phyloP scores from a whole-genome alignment of 805 yeast genomes.

The Starmerella bombicola region DNA sequence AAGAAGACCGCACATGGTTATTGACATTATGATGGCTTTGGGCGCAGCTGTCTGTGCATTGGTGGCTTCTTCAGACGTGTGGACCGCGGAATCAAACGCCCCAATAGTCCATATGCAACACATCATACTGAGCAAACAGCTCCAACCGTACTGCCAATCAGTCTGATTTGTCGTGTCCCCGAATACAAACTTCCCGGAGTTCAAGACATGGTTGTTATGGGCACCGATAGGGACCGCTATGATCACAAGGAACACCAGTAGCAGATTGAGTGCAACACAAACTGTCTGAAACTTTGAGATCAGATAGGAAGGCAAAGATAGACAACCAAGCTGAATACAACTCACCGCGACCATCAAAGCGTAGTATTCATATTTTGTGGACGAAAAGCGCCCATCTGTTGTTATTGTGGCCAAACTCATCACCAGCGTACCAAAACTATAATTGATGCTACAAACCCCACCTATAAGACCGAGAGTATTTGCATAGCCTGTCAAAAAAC shows the following conservation, averaged over 20 bases:
- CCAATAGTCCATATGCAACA: slow-evolving; percentile 68
- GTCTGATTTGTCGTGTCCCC: slow-evolving; percentile 40
- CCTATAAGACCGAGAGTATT: slow-evolving; percentile 56
- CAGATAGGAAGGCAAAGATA: slow-evolving; percentile 45
- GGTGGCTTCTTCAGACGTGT: slow-evolving; percentile 57
- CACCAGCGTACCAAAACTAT: slow-evolving; percentile 38
- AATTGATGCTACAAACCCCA: slow-evolving; percentile 54
- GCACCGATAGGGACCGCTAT: slow-evolving; percentile 55
- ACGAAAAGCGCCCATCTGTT: slow-evolving; percentile 38
- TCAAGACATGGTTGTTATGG: slow-evolving; percentile 28
- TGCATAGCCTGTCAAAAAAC: slow-evolving; percentile 54
- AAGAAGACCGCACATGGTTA: slow-evolving; percentile 42
- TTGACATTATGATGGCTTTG: slow-evolving; percentile 48
- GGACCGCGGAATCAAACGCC: slow-evolving; percentile 59
- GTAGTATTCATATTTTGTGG: slow-evolving; percentile 44
- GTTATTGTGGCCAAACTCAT: slow-evolving; percentile 29
- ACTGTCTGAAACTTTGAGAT: slow-evolving; percentile 49
- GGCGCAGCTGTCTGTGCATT: slow-evolving; percentile 54
- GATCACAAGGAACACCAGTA: slow-evolving; percentile 41
- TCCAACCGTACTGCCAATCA: slow-evolving; percentile 51
- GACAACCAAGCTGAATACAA: slow-evolving; percentile 39
- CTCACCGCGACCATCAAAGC: slow-evolving; percentile 58
- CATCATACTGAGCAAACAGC: slow-evolving; percentile 42
- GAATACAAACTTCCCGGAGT: slow-evolving; percentile 43
- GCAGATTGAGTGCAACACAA: slow-evolving; percentile 44